phyloP scores from a whole-genome alignment of 2,329 filamentous ascomycete species.

The Bipolaris sorokiniana region DNA sequence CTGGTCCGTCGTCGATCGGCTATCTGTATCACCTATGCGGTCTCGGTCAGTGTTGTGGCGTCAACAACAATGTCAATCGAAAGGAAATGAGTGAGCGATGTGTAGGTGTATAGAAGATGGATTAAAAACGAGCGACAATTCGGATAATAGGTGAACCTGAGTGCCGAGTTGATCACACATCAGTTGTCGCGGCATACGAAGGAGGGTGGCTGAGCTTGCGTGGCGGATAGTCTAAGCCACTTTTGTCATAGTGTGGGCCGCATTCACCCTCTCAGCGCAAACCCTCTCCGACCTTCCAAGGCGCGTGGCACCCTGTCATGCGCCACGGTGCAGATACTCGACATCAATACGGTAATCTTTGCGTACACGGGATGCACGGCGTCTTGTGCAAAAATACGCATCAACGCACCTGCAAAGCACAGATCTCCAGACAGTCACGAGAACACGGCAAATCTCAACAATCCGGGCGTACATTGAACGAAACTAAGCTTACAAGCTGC shows the following conservation, averaged over 20 bases:
- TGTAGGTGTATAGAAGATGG: background rate
- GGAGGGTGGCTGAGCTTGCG: slow-evolving; percentile 16
- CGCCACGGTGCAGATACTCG: slow-evolving; percentile 1
- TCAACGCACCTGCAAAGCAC: background rate
- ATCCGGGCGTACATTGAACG: background rate
- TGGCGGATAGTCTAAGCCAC: slow-evolving; percentile 12
- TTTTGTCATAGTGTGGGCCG: background rate
- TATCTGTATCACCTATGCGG: slow-evolving; percentile 2
- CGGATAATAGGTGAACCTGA: background rate
- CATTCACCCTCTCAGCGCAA: background rate
- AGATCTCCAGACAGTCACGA: background rate
- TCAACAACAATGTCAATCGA: background rate
- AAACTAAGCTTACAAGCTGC: background rate
- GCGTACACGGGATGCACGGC: background rate
- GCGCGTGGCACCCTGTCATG: slow-evolving; percentile 6
- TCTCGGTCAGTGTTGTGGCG: background rate
- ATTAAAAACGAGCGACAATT: slow-evolving; percentile 3
- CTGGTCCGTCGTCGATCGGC: slow-evolving; percentile 3
- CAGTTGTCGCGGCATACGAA: slow-evolving; percentile 18
- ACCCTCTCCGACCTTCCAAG: background rate
- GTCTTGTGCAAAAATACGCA: background rate
- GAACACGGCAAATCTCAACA: background rate
- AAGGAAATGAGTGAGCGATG: background rate
- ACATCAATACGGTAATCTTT: background rate
- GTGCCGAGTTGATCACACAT: slow-evolving; percentile 15